These are phyloP conservation scores for Populus hybrid DNA, from an alignment of 441 rosid species.

Conservation along the genomic window DNA sequence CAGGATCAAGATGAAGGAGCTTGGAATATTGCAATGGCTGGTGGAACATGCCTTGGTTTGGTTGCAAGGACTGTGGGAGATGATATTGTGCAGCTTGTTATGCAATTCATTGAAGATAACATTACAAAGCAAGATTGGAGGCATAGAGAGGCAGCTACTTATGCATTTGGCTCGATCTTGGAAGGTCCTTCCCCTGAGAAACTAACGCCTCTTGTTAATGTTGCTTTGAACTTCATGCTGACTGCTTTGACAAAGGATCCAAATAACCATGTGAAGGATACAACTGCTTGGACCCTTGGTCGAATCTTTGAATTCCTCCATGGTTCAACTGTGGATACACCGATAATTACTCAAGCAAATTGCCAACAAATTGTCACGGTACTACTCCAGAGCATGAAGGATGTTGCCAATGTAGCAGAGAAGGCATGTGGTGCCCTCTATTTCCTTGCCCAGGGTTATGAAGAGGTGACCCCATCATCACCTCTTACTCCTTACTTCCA, in stretches of 20 bases:
- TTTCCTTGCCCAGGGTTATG: conserved; percentile 57
- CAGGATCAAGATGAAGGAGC: too few relatives aligned
- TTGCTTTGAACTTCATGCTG: conserved; percentile 42
- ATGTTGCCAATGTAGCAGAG: conserved; percentile 64
- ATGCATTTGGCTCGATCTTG: conserved; percentile 57
- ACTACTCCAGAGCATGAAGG: conserved; percentile 42
- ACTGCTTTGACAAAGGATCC: conserved; percentile 59
- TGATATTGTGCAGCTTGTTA: conserved; percentile 46
- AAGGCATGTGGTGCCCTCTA: conserved; percentile 76
- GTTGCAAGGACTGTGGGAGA: conserved; percentile 57
- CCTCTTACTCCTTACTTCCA: conserved; percentile 41
- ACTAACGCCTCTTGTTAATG: conserved; percentile 38
- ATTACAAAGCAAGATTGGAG: conserved; percentile 52
- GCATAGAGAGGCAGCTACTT: conserved; percentile 75
- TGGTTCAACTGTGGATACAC: conserved; percentile 35
- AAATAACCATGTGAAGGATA: conserved; percentile 69
- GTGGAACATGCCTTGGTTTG: too few relatives aligned
- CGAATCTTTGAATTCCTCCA: conserved; percentile 48
- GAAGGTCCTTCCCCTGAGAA: conserved; percentile 58
- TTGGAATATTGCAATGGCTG: too few relatives aligned
- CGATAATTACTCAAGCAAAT: conserved; percentile 38
- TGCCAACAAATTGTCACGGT: conserved; percentile 41
- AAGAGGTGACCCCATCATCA: conserved; percentile 36
- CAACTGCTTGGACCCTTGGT: conserved; percentile 15
- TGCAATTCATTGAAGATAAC: conserved; percentile 54